phyloP scores from a whole-genome alignment of 1,284 basidiomycete species.

The Trichosporon sp. region DNA sequence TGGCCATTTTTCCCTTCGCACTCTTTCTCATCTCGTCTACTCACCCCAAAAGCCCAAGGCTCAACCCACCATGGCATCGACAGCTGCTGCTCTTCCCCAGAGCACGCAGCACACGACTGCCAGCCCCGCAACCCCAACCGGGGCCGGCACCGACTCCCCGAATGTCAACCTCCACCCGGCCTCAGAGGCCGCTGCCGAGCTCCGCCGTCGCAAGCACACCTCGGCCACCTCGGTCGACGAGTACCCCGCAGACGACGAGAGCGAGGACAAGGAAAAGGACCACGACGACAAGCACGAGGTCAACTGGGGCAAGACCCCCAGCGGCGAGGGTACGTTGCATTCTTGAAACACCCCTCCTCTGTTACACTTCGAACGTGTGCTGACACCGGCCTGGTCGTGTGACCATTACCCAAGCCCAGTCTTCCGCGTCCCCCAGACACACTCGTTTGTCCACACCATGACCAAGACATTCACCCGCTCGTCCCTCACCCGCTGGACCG shows the following conservation, averaged over 20 bases:
- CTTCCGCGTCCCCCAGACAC: constrained; percentile 90
- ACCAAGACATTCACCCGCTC: constrained; percentile 88
- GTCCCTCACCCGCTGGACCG: constrained; percentile 81
- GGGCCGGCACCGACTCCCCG: background rate
- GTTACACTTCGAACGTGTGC: background rate
- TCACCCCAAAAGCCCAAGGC: background rate
- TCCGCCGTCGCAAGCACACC: constrained; percentile 11
- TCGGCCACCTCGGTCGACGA: background rate
- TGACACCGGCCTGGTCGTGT: background rate
- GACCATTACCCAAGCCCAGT: constrained; percentile 54
- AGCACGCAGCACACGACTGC: too few species aligned
- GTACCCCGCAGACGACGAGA: constrained; percentile 24
- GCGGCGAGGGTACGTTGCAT: constrained; percentile 64
- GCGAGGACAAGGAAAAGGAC: constrained; percentile 14
- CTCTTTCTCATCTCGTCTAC: background rate
- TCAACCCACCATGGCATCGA: background rate
- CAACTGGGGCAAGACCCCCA: constrained; percentile 81
- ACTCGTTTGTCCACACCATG: constrained; percentile 86
- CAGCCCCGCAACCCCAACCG: too few species aligned
- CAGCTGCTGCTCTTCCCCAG: background rate
- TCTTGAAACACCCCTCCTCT: background rate
- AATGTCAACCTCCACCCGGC: background rate
- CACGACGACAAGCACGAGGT: constrained; percentile 52
- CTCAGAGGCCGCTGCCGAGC: background rate
- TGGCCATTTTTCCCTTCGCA: background rate